Percentiles rank a stretch among this genome's conserved stretches.
phyloP scores from a whole-genome alignment of 164 flowering plant species.

The Chimonanthus salicifolius region DNA sequence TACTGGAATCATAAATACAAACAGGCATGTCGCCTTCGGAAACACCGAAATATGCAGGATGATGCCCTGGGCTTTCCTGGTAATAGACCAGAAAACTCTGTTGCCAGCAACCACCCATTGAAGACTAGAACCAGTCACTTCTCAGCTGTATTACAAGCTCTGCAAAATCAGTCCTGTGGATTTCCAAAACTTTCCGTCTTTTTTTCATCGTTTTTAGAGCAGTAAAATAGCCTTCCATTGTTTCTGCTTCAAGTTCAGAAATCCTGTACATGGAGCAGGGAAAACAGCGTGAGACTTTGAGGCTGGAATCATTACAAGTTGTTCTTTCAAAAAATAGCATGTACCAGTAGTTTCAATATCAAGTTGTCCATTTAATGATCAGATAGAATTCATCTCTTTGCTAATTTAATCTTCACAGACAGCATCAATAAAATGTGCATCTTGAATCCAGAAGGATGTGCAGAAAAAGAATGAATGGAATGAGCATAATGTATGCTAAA shows the following conservation, averaged over 20 bases:
- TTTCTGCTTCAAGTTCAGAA: too few relatives aligned
- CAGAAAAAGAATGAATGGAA: too few relatives aligned
- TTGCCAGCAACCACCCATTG: neutral
- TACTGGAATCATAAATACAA: neutral
- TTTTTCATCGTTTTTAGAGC: too few relatives aligned
- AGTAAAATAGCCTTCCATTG: too few relatives aligned
- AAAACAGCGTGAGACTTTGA: neutral
- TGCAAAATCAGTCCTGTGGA: neutral
- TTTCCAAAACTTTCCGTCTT: neutral
- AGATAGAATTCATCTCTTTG: too few relatives aligned
- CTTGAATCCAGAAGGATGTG: too few relatives aligned
- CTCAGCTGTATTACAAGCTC: neutral
- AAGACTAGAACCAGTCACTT: neutral
- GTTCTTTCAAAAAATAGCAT: neutral
- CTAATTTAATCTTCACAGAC: too few relatives aligned
- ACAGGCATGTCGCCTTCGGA: neutral
- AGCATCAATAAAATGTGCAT: too few relatives aligned
- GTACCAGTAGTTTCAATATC: neutral
- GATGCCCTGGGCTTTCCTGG: too few relatives aligned
- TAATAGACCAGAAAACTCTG: too few relatives aligned
- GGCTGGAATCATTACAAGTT: neutral
- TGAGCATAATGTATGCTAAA: too few relatives aligned
- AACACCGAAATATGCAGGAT: neutral
- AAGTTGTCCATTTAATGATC: too few relatives aligned
- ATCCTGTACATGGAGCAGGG: neutral